Conservation (phyloP, 345 rosid genomes). For the Heritiera littoralis region DNA sequence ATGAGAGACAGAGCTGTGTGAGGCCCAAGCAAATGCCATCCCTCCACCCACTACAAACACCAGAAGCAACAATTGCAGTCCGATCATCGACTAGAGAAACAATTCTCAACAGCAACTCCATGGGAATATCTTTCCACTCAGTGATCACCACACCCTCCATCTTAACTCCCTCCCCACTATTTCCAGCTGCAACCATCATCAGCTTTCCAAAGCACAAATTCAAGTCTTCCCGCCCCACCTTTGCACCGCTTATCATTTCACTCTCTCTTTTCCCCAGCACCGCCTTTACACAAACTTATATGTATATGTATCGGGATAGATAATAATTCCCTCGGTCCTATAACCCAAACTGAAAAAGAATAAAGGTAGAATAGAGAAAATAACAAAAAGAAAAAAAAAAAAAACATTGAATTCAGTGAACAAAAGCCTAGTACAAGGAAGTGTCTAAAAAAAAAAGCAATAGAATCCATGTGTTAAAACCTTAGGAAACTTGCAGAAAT, state of each 20-base stretch:
- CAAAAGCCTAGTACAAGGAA: neutral
- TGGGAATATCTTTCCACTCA: constrained; percentile 90
- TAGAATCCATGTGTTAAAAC: constrained; percentile 16
- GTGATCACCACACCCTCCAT: constrained; percentile 55
- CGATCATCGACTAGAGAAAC: constrained; percentile 79
- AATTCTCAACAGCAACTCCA: constrained; percentile 74
- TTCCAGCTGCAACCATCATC: constrained; percentile 43
- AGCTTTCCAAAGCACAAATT: constrained; percentile 63
- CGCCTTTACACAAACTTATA: constrained; percentile 17
- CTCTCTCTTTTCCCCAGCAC: constrained; percentile 20
- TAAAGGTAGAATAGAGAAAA: constrained; percentile 16
- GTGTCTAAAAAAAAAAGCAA: neutral
- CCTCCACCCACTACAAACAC: constrained; percentile 92
- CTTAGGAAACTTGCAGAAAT: constrained; percentile 9
- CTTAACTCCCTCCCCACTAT: constrained; percentile 29
- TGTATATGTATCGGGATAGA: neutral
- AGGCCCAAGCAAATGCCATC: constrained; percentile 80
- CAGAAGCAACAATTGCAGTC: constrained; percentile 72
- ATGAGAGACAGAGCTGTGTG: constrained; percentile 74
- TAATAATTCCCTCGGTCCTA: constrained; percentile 31
- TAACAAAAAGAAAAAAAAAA: neutral
- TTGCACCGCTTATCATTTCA: constrained; percentile 41
- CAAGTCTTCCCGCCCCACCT: constrained; percentile 48
- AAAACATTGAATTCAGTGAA: neutral
- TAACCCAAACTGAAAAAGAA: constrained; percentile 20